Evolutionary conservation across 257 asterid genomes (phyloP).

Genomic region (Solanum lignicaule): DNA sequence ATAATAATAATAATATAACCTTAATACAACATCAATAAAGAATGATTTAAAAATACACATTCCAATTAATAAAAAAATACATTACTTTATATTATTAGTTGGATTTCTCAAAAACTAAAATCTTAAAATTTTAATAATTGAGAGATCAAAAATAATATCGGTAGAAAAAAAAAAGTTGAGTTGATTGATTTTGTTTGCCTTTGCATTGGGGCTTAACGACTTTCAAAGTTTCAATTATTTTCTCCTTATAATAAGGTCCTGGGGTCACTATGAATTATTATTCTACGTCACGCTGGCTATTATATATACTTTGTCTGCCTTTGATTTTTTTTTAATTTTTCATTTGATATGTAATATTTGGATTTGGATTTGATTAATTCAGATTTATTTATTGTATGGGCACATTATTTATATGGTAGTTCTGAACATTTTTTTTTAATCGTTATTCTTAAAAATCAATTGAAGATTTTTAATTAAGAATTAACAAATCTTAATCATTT

Average conservation of each 20-base stretch:
- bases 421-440: neutral
- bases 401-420: fast-evolving
- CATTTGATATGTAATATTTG: neutral
- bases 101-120: neutral
- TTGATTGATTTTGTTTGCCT: neutral
- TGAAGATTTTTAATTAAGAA: neutral
- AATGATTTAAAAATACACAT: neutral
- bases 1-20: neutral
- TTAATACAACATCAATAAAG: neutral
- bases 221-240: neutral
- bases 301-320: neutral
- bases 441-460: neutral
- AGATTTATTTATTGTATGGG: neutral
- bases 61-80: neutral
- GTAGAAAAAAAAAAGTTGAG: neutral
- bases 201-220: neutral
- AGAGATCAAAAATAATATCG: neutral
- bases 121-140: neutral
- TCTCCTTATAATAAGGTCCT: neutral
- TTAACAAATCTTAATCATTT: too few relatives aligned
- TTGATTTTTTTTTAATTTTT: neutral
- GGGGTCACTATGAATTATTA: neutral
- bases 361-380: neutral
- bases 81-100: neutral
- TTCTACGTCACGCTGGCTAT: neutral